Evolutionary conservation across 805 yeast species (phyloP).

Genomic region (Pichia deserticola): DNA sequence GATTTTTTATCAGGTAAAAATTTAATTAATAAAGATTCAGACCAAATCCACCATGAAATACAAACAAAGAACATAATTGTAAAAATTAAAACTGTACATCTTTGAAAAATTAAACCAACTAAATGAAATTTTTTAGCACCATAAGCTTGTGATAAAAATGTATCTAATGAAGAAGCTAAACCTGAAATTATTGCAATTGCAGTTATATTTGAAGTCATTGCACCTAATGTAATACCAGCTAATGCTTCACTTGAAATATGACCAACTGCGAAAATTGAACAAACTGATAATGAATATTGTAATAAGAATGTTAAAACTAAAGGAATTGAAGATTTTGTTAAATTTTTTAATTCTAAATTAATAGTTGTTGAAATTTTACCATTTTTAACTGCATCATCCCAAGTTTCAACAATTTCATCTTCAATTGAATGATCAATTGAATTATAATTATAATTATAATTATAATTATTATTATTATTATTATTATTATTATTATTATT

Average conservation of each 20-base stretch:
- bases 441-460: constrained; percentile 1
- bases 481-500: constrained; percentile 3
- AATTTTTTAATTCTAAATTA: constrained; percentile 32
- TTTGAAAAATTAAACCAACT: constrained; percentile 62
- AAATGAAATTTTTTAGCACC: constrained; percentile 57
- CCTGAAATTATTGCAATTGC: constrained; percentile 74
- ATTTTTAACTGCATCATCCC: constrained; percentile 28
- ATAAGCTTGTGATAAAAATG: constrained; percentile 70
- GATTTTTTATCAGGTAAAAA: constrained; percentile 39
- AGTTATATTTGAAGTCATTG: constrained; percentile 72
- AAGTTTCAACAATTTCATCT: constrained; percentile 24
- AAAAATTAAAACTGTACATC: constrained; percentile 54
- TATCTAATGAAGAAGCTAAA: constrained; percentile 70
- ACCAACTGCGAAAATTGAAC: constrained; percentile 73
- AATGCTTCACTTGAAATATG: constrained; percentile 62
- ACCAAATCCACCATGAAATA: constrained; percentile 52
- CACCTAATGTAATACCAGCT: constrained; percentile 68
- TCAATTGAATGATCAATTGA: constrained; percentile 6
- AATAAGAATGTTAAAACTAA: constrained; percentile 58
- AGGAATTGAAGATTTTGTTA: constrained; percentile 43
- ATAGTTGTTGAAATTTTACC: constrained; percentile 39
- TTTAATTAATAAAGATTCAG: constrained; percentile 38
- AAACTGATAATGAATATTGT: constrained; percentile 68
- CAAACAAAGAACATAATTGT: constrained; percentile 48
- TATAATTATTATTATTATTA: neutral